Percentiles rank a stretch among this genome's conserved stretches.
These are phyloP conservation scores for Bertia moriformis DNA, from an alignment of 2,329 filamentous ascomycete species.

Conservation along the genomic window DNA sequence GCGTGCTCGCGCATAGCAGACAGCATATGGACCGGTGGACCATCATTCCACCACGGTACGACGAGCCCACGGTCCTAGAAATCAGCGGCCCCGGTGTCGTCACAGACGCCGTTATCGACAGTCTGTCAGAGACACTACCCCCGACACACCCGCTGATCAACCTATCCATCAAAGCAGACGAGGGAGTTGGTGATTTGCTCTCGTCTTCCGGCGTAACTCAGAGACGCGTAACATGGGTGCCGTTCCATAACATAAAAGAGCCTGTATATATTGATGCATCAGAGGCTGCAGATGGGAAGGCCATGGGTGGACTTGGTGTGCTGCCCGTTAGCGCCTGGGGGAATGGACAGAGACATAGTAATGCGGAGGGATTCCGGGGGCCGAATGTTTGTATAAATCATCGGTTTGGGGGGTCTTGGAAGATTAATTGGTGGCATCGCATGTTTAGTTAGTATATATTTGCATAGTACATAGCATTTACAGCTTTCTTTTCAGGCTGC, in stretches of 20 bases:
- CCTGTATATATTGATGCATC: slow-evolving; percentile 12
- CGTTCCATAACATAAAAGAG: slow-evolving; percentile 17
- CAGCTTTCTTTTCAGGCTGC: not conserved
- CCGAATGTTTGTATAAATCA: slow-evolving; percentile 16
- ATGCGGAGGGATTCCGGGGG: slow-evolving; percentile 11
- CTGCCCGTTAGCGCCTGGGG: slow-evolving; percentile 11
- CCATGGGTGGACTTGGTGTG: slow-evolving; percentile 1
- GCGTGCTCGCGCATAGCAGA: slow-evolving; percentile 14
- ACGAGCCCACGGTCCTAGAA: not conserved
- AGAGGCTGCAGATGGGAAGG: slow-evolving; percentile 7
- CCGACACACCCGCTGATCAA: not conserved
- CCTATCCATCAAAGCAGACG: not conserved
- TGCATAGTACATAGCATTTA: no score
- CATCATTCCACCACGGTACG: slow-evolving; percentile 1
- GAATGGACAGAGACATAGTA: slow-evolving; percentile 15
- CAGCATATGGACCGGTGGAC: slow-evolving; percentile 8
- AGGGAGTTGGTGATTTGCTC: not conserved
- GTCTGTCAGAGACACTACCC: not conserved
- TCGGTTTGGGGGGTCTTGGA: slow-evolving; percentile 16
- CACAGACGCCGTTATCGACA: not conserved
- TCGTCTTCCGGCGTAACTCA: slow-evolving; percentile 9
- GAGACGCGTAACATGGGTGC: slow-evolving; percentile 13
- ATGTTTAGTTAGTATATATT: no score
- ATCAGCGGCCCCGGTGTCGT: not conserved
- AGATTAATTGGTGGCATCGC: no score